Evolutionary conservation across 2,329 filamentous ascomycete species (phyloP).

Genomic region (Aureobasidium sp.): DNA sequence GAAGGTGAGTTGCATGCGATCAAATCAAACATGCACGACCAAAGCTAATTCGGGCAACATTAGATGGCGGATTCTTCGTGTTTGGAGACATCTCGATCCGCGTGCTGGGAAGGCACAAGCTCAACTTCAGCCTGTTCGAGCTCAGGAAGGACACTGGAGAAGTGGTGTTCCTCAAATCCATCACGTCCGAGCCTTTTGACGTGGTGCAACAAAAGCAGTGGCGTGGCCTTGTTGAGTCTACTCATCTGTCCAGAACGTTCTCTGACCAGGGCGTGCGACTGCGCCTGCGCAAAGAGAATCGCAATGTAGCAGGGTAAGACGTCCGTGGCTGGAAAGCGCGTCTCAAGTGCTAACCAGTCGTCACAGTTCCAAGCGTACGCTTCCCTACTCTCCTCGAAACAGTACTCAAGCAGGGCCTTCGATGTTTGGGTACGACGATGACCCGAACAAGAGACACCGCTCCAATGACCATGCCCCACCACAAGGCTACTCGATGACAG

Average conservation of each 20-base stretch:
- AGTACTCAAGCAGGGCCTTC: constrained; percentile 9
- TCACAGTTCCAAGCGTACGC: constrained; percentile 4
- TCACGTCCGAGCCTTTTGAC: constrained; percentile 61
- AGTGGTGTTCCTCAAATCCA: constrained; percentile 46
- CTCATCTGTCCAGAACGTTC: constrained; percentile 71
- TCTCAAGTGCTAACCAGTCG: not conserved
- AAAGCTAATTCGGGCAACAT: constrained; percentile 5
- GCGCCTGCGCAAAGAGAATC: constrained; percentile 74
- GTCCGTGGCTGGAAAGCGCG: no score
- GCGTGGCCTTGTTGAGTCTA: constrained; percentile 74
- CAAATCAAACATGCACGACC: not conserved
- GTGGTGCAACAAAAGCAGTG: constrained; percentile 59
- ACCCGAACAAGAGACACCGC: constrained; percentile 4
- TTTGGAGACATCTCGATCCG: constrained; percentile 81
- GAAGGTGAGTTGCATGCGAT: constrained; percentile 34
- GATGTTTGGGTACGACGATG: constrained; percentile 4
- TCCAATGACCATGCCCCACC: not conserved
- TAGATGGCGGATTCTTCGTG: constrained; percentile 80
- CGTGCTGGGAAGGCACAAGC: constrained; percentile 61
- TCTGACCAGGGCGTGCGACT: constrained; percentile 82
- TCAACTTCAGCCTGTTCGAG: constrained; percentile 74
- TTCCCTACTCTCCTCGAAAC: not conserved
- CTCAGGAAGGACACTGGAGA: constrained; percentile 46
- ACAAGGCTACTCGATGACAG: not conserved
- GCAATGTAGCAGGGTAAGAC: constrained; percentile 31